Conservation (phyloP, 441 rosid species). For the Euphorbia schlechtendalii region DNA sequence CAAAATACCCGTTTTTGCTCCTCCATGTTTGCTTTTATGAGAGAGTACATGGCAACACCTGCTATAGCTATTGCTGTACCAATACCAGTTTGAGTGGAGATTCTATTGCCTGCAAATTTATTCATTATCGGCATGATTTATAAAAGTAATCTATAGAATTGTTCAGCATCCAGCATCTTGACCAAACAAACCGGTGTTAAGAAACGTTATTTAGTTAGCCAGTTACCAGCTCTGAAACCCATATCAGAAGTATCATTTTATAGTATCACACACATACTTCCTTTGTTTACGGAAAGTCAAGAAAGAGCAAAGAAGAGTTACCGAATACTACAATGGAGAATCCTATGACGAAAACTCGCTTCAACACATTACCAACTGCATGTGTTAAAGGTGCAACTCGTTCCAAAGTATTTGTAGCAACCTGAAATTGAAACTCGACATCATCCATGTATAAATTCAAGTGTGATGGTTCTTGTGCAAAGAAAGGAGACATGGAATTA, state of each 20-base stretch:
- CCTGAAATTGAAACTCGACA: slow-evolving; percentile 28
- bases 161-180: neutral
- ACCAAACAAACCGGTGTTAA: neutral
- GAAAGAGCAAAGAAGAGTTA: slow-evolving; percentile 17
- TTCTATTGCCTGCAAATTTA: slow-evolving; percentile 43
- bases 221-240: neutral
- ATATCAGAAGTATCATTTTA: neutral
- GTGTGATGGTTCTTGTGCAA: too few relatives aligned
- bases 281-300: neutral
- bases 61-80: slow-evolving; percentile 65
- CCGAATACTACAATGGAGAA: slow-evolving; percentile 59
- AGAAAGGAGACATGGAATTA: too few relatives aligned
- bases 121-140: neutral
- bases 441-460: neutral
- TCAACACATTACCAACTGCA: slow-evolving; percentile 66
- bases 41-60: slow-evolving; percentile 62
- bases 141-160: neutral
- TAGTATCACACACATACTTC: neutral
- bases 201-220: neutral
- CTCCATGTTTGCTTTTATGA: slow-evolving; percentile 61
- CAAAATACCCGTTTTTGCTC: slow-evolving; percentile 44
- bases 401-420: slow-evolving; percentile 62
- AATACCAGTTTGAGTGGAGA: slow-evolving; percentile 62
- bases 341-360: slow-evolving; percentile 61
- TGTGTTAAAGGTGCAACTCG: slow-evolving; percentile 66